Evolutionary conservation across 495 filamentous ascomycete species (phyloP), one percentile per base, ranked within the genome.

Genomic region (Trichoderma erinaceum): DNA sequence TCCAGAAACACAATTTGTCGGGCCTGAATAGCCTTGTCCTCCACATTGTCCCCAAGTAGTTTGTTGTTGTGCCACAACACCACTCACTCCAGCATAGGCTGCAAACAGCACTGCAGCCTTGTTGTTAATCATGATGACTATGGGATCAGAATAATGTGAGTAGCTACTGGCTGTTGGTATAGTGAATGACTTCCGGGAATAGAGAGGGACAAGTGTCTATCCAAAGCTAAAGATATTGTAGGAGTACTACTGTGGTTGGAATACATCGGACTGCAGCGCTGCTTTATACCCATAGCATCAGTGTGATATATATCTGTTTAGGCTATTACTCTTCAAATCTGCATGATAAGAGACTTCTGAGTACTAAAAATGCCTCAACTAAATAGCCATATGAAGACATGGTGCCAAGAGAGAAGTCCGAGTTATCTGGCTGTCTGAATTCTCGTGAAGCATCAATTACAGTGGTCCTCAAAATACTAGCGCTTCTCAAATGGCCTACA

Each of bases 1-100:
- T 23, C 50, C 50, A 56, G 50, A 21, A 56, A 23, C n/a, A 56
- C 50, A 56, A 56, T n/a, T 56, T n/a, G 50, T 56, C 16, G 50
- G 50, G 21, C 50, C 50, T n/a, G 15, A 4, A 16, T 56, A 56
- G 50, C 50, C 50, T 56, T n/a, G 8, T 25, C 50, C 50, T 56
- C 50, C 50, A 16, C 50, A 56, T 25, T 56, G 50, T 25, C 50
- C 50, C 50, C 50, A 56, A 8, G 50, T 56, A 10, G 50, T 56
- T n/a, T 56, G 50, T 25, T 56, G 50, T 10, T 56, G 50, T 23
- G 50, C 50, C n/a, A 25, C n/a, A 25, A 56, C 50, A 25, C 50
- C 50, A 56, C 10, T 56, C n/a, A n/a, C 21, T 56, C 18, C n/a
- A 56, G n/a, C 10, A 56, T 56, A 56, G 50, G 50, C 50, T 56